Evolutionary conservation across 768 basidiomycete genomes (phyloP), one percentile per base, ranked within the genome.

Genomic region (Postia placenta): DNA sequence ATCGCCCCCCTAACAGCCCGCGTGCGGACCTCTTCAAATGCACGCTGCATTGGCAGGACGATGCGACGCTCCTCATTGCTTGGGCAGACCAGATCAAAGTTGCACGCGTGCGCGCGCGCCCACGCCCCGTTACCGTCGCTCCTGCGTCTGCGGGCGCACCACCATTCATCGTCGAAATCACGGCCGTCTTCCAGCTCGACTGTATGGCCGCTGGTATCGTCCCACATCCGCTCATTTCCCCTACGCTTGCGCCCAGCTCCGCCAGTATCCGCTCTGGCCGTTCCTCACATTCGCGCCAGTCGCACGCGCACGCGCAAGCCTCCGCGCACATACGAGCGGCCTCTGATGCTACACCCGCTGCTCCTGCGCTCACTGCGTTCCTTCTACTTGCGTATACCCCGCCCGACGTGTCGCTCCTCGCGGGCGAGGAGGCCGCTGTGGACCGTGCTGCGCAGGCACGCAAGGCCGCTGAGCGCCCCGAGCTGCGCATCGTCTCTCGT

Each of bases 11-110:
- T 0, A 81, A 88, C 53, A 84, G 89, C 50, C 96, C 95, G 2
- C 80, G 96, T 35, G 87, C 93, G 0, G 96, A 99, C 60, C 75
- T 97, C 6, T 97, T 94, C 79, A 94, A 92, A 60, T 95, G 90
- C 62, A 86, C 80, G 0, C 75, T 99, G 1, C 72, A 83, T 49
- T 99, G 95, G 94, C 89, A 91, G 58, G 92, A 96, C 60, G 89
- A 94, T 59, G 78, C 80, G 1, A 93, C 92, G 0, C 75, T 99
- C 2, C 76, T 99, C 33, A 86, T 97, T 42, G 87, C 82, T 1
- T 98, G 94, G 96, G 92, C 93, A 9, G 88, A 94, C 66, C 75
- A 83, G 45, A 87, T 98, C 73, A 95, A 92, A 62, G 84, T 97
- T 22, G 92, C 87, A 5, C 80, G 88, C 11, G 76, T 95, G 47